Percentiles rank a stretch among this genome's conserved stretches.
phyloP scores from a whole-genome alignment of 2,329 filamentous ascomycete species.

The Onygena corvina region DNA sequence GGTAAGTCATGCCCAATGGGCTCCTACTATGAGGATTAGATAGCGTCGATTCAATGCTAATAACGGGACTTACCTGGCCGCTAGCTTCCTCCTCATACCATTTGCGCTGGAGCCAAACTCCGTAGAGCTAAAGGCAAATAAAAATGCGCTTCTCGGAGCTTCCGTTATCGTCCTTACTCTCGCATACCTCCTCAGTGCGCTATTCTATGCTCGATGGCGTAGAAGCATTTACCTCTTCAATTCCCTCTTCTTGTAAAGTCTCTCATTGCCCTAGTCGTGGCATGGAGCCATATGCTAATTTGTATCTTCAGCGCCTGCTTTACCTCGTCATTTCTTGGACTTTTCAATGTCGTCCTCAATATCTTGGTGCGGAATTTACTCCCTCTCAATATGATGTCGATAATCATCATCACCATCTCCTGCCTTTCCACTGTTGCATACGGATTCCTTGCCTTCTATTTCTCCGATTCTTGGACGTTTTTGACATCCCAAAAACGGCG shows the following conservation, averaged over 20 bases:
- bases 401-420: conserved; percentile 21
- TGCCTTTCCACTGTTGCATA: conserved; percentile 22
- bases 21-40: background rate
- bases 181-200: conserved; percentile 20
- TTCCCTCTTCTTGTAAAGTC: conserved; percentile 24
- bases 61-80: background rate
- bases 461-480: background rate
- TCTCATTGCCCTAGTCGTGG: background rate
- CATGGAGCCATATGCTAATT: background rate
- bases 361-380: conserved; percentile 22
- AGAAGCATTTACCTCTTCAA: conserved; percentile 20
- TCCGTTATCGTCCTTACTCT: conserved; percentile 22
- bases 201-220: conserved; percentile 18
- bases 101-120: conserved; percentile 21
- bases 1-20: conserved; percentile 19
- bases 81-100: conserved; percentile 24
- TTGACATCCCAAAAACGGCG: conserved; percentile 7
- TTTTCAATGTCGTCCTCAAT: conserved; percentile 27
- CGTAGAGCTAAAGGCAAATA: conserved; percentile 17
- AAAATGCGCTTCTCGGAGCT: conserved; percentile 18
- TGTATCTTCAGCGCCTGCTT: conserved; percentile 16
- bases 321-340: conserved; percentile 22
- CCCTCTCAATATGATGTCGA: conserved; percentile 21
- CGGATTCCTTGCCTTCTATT: conserved; percentile 20
- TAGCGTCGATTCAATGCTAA: background rate